Conservation (phyloP, 2,329 filamentous ascomycete species). For the Aspergillus novoparasiticus region DNA sequence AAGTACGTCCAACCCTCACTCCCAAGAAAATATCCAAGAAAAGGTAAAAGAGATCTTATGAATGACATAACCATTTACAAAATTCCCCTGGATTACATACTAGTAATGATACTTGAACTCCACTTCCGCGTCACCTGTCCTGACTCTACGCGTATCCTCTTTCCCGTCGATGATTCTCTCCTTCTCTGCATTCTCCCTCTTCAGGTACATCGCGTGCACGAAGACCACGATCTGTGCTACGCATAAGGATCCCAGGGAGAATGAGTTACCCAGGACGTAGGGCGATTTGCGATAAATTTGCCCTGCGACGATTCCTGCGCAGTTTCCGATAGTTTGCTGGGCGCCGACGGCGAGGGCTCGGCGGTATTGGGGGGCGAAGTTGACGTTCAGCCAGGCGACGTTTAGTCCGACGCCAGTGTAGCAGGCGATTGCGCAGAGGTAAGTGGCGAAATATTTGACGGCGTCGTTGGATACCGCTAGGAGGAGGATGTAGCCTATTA, state of each 20-base stretch:
- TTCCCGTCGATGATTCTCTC: conserved; percentile 44
- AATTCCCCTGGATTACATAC: not conserved
- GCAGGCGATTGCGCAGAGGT: conserved; percentile 51
- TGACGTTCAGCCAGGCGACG: conserved; percentile 53
- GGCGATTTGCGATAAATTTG: conserved; percentile 47
- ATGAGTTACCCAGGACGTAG: conserved; percentile 41
- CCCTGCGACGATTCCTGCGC: conserved; percentile 51
- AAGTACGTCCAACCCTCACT: not conserved
- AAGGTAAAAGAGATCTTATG: not conserved
- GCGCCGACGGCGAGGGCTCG: conserved; percentile 51
- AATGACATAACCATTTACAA: not conserved
- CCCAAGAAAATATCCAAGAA: not conserved
- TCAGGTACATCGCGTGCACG: conserved; percentile 48
- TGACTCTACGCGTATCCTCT: conserved; percentile 49
- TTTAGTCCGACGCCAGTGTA: conserved; percentile 53
- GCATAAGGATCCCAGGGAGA: conserved; percentile 40
- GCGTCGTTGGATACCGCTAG: conserved; percentile 52
- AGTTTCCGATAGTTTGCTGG: conserved; percentile 53
- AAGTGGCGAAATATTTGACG: conserved; percentile 55
- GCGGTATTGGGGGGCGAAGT: conserved; percentile 52
- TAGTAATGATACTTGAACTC: conserved; percentile 53
- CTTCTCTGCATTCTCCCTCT: conserved; percentile 44
- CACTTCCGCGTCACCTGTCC: conserved; percentile 50
- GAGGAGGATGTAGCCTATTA: conserved; percentile 55
- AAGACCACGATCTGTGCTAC: conserved; percentile 42